Conservation (phyloP, 305 asterid species). For the Fraxinus platypoda region DNA sequence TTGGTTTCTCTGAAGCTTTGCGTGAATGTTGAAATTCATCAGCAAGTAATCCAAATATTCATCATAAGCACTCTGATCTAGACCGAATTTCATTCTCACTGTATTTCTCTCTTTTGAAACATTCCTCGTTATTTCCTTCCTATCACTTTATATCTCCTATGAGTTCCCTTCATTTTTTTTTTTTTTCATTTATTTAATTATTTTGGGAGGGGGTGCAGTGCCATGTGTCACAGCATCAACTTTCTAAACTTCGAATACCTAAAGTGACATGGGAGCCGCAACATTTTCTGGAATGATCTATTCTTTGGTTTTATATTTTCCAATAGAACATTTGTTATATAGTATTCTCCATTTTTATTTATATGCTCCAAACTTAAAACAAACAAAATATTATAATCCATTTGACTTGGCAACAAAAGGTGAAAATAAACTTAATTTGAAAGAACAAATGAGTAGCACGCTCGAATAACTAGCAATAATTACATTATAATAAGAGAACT, state of each 20-base stretch:
- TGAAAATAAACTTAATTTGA: background rate
- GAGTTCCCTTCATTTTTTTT: background rate
- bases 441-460: background rate
- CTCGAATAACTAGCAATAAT: background rate
- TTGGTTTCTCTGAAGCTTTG: background rate
- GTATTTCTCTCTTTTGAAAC: background rate
- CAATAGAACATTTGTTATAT: background rate
- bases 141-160: background rate
- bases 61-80: background rate
- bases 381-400: background rate
- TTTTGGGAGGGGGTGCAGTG: background rate
- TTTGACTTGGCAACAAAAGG: background rate
- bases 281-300: background rate
- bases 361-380: background rate
- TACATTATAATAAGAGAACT: background rate
- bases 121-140: background rate
- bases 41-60: background rate
- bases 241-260: background rate
- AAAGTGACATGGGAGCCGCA: background rate
- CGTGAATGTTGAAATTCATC: background rate
- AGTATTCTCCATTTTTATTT: background rate
- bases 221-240: background rate
- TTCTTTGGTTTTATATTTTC: background rate
- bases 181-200: too few species aligned
- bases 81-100: background rate